Conservation (phyloP, 768 basidiomycete genomes). For the Lentinula sp. region DNA sequence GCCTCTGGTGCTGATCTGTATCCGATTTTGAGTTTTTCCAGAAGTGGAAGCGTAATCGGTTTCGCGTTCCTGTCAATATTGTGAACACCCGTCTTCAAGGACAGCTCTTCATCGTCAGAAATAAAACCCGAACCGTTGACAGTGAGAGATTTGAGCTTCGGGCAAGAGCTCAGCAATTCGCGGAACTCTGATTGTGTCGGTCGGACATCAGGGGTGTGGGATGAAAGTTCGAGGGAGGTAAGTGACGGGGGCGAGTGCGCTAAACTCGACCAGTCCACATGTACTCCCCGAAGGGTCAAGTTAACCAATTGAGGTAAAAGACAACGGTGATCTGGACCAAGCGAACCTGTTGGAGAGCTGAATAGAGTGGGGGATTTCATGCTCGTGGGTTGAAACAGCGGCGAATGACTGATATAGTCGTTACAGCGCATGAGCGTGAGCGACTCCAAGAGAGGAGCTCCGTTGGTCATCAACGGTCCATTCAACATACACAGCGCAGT, state of each 20-base stretch:
- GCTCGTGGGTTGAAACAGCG: conserved; percentile 34
- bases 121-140: conserved; percentile 40
- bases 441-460: conserved; percentile 40
- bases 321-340: conserved; percentile 10
- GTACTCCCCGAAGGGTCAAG: conserved; percentile 51
- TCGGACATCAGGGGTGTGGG: conserved; percentile 48
- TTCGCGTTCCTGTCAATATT: conserved; percentile 14
- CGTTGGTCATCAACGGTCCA: conserved; percentile 22
- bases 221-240: conserved; percentile 41
- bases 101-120: neutral
- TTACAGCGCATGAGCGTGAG: conserved; percentile 57
- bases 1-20: conserved; percentile 36
- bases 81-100: neutral
- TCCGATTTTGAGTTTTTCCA: conserved; percentile 35
- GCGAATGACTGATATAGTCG: conserved; percentile 42
- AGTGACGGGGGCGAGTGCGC: conserved; percentile 21
- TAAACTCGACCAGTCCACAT: conserved; percentile 46
- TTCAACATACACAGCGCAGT: conserved; percentile 42
- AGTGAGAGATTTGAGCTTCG: conserved; percentile 34
- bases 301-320: conserved; percentile 40
- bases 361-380: conserved; percentile 32
- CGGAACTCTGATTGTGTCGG: conserved; percentile 40
- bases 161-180: conserved; percentile 33
- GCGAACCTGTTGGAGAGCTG: conserved; percentile 15
- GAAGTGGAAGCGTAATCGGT: conserved; percentile 29